Conservation (phyloP, 2,329 filamentous ascomycete genomes). For the Calonectria hawksworthii region DNA sequence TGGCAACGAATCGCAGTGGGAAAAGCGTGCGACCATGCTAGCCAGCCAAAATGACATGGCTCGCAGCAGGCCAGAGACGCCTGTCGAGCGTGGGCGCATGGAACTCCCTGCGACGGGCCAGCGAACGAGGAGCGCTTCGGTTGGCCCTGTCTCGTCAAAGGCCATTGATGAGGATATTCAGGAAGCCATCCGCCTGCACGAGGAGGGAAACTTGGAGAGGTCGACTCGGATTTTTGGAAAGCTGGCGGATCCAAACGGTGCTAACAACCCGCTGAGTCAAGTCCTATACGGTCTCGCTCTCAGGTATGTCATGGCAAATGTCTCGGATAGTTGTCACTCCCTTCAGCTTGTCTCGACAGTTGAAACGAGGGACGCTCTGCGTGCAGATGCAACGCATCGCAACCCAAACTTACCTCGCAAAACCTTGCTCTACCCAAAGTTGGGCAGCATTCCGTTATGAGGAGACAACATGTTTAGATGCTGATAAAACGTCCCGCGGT, state of each 20-base stretch:
- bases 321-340: background rate
- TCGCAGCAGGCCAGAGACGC: conserved; percentile 57
- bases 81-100: conserved; percentile 46
- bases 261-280: conserved; percentile 94
- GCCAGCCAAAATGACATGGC: conserved; percentile 73
- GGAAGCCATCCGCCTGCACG: conserved; percentile 94
- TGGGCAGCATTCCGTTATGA: conserved; percentile 7
- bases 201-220: conserved; percentile 81
- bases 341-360: background rate
- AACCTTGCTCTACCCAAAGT: background rate
- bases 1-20: conserved; percentile 82
- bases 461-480: conserved; percentile 18
- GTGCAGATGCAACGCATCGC: background rate
- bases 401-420: background rate
- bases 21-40: conserved; percentile 91
- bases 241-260: conserved; percentile 85
- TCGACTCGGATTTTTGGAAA: conserved; percentile 89
- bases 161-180: conserved; percentile 82
- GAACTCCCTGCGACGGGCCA: conserved; percentile 38
- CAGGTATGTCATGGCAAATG: conserved; percentile 67
- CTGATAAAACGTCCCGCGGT: conserved; percentile 31
- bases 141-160: conserved; percentile 60
- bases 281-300: conserved; percentile 95
- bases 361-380: background rate
- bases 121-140: conserved; percentile 35